Percentiles rank a stretch among this genome's conserved stretches.
Conservation (phyloP, 1,139 yeast genomes). For the Candida sojae region DNA sequence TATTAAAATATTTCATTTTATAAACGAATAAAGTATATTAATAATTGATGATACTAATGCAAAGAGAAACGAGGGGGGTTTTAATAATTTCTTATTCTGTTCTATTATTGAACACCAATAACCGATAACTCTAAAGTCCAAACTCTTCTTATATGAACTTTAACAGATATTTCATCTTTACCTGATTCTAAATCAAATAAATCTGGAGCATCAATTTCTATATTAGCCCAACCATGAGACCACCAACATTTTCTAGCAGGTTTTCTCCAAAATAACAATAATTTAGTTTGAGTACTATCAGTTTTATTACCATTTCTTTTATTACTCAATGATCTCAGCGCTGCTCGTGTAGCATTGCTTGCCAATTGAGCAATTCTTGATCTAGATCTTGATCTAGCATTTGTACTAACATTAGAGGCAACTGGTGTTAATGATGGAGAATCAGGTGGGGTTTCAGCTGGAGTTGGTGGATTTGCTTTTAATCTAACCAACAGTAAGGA, state of each 20-base stretch:
- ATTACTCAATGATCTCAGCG: constrained; percentile 54
- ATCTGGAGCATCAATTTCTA: constrained; percentile 40
- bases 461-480: constrained; percentile 28
- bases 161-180: constrained; percentile 30
- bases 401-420: constrained; percentile 38
- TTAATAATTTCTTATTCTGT: background rate
- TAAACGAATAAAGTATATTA: background rate
- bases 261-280: constrained; percentile 91
- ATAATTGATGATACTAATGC: background rate
- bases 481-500: constrained; percentile 82
- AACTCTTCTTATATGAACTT: constrained; percentile 74
- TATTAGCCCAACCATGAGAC: constrained; percentile 67
- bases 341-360: constrained; percentile 46
- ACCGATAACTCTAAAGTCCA: constrained; percentile 82
- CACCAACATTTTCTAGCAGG: constrained; percentile 99
- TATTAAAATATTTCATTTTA: too few relatives aligned
- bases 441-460: constrained; percentile 36
- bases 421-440: constrained; percentile 54
- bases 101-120: constrained; percentile 51
- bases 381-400: constrained; percentile 48
- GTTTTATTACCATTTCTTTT: constrained; percentile 31
- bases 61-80: too few relatives aligned
- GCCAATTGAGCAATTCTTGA: constrained; percentile 46
- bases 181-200: constrained; percentile 22
- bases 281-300: constrained; percentile 58